Base-by-base conservation (phyloP, 164 flowering plant species). In the Aristolochia californica region DNA sequence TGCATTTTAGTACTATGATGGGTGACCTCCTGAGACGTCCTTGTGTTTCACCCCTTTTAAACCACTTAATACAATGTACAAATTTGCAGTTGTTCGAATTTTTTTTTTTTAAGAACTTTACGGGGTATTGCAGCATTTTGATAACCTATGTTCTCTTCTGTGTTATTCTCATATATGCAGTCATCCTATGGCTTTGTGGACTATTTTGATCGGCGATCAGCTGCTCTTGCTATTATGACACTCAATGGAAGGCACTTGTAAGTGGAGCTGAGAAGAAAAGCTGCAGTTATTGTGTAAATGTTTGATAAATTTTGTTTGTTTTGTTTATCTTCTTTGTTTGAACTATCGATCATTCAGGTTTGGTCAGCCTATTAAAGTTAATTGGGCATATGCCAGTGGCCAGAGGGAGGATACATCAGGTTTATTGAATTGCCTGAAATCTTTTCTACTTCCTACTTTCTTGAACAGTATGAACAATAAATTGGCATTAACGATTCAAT, bases 311-410 rank as follows among this genome's bases (percentile, higher is more conserved):
- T n/a, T n/a, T n/a, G n/a, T n/a, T n/a, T n/a, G n/a, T n/a, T n/a
- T n/a, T n/a, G n/a, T n/a, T n/a, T n/a, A n/a, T n/a, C n/a, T n/a
- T n/a, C n/a, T n/a, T n/a, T n/a, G n/a, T n/a, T n/a, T n/a, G n/a
- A n/a, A n/a, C n/a, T n/a, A n/a, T n/a, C 43, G 13, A 27, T 23
- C 53, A 66, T 71, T 59, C 81, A 84, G 91, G 77, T 84, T 84
- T 76, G 88, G 91, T 38, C 91, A 84, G 66, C 85, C 88, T 48
- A 84, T 84, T 43, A 82, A 84, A 68, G 91, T 82, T 61, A 84
- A 84, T 56, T 84, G 91, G 91, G 91, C 91, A 53, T 84, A 82
- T 76, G 77, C 91, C 26, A 84, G 85, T 67, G 70, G 77, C 43
- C 87, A 84, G 71, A 75, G 91, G 62, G 85, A 82, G 65, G 91